Evolutionary conservation across 1,284 basidiomycete species (phyloP).

Genomic region (Ustilago loliicola): DNA sequence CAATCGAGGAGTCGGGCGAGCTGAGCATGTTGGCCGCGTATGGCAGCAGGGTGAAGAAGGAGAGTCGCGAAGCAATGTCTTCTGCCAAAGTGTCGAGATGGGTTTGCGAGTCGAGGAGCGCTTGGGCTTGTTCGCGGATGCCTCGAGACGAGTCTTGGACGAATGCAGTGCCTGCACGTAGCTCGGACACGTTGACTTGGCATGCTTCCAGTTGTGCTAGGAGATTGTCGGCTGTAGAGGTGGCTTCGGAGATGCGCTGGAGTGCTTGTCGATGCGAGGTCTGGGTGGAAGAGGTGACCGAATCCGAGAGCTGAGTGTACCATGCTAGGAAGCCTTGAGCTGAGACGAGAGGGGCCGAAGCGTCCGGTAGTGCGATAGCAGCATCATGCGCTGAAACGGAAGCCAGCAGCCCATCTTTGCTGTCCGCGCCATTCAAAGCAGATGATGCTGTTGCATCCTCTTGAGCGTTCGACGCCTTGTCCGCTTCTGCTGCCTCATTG

Average conservation of each 20-base stretch:
- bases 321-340: conserved; percentile 57
- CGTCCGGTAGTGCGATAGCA: conserved; percentile 26
- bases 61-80: conserved; percentile 54
- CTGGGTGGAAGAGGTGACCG: conserved; percentile 52
- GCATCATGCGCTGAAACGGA: conserved; percentile 9
- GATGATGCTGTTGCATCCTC: conserved; percentile 1
- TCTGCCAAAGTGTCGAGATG: conserved; percentile 56
- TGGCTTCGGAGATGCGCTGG: conserved; percentile 40
- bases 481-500: not conserved
- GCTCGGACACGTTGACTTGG: conserved; percentile 58
- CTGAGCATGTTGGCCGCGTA: conserved; percentile 61
- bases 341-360: conserved; percentile 37
- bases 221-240: conserved; percentile 46
- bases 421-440: not conserved
- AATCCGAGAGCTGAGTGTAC: conserved; percentile 53
- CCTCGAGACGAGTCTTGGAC: conserved; percentile 63
- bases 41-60: conserved; percentile 64
- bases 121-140: conserved; percentile 61
- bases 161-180: conserved; percentile 59
- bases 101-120: conserved; percentile 49
- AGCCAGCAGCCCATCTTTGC: not conserved
- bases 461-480: not conserved
- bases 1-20: conserved; percentile 51
- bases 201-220: conserved; percentile 55
- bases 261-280: conserved; percentile 49